These are phyloP conservation scores for Colletotrichum endophyticum DNA, from an alignment of 2,329 filamentous ascomycete genomes.

Conservation along the genomic window DNA sequence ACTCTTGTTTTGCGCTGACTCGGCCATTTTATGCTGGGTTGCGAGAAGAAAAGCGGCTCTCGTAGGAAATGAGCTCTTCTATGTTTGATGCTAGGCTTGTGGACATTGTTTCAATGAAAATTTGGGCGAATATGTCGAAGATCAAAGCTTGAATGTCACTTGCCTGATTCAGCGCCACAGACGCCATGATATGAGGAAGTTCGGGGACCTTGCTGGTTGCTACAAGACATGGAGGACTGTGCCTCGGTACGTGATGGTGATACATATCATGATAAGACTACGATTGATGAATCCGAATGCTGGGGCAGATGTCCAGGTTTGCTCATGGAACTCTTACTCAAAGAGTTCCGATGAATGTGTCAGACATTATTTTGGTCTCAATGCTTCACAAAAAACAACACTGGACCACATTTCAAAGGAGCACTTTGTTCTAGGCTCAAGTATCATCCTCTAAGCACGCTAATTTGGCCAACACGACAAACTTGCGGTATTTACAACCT, in stretches of 20 bases:
- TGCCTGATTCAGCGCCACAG: neutral
- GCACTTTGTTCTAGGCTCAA: neutral
- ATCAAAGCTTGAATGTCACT: neutral
- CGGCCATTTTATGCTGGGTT: neutral
- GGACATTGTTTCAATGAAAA: accelerated
- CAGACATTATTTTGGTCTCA: neutral
- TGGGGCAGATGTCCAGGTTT: neutral
- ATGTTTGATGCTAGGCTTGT: neutral
- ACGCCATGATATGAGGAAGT: neutral
- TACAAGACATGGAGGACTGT: accelerated
- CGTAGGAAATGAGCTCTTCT: neutral
- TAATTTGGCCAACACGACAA: neutral
- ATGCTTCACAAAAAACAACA: neutral
- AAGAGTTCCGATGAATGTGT: accelerated
- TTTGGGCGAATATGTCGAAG: neutral
- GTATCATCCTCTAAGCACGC: neutral
- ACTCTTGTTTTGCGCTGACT: neutral
- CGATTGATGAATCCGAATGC: neutral
- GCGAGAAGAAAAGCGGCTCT: neutral
- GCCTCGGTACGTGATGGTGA: neutral
- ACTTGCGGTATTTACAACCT: accelerated
- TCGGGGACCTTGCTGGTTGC: neutral
- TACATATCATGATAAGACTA: neutral
- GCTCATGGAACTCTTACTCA: neutral
- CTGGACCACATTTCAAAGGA: neutral